Conservation (phyloP, 2,329 filamentous ascomycete species). For the Immersiporthe knoxdaviesiana region DNA sequence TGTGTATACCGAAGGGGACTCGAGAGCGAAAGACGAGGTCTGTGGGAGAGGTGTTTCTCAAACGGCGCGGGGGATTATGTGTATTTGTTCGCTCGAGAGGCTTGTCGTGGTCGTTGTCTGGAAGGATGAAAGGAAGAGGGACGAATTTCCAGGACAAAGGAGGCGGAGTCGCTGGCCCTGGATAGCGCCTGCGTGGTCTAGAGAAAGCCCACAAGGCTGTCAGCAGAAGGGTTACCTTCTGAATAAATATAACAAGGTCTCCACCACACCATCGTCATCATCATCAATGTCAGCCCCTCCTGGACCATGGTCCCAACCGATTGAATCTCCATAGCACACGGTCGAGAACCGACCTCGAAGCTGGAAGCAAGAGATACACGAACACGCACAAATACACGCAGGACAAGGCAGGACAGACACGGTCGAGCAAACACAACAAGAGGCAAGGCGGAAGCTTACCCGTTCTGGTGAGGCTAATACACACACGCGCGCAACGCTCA, state of each 20-base stretch:
- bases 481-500: background rate
- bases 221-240: background rate
- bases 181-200: background rate
- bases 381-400: background rate
- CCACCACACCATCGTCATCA: background rate
- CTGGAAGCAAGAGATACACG: too few species aligned
- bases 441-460: constrained; percentile 5
- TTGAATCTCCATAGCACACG: background rate
- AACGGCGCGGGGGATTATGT: background rate
- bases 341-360: background rate
- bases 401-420: background rate
- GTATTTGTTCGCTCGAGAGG: background rate
- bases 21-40: background rate
- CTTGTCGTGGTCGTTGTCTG: constrained; percentile 9
- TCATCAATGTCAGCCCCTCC: background rate
- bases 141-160: constrained; percentile 20
- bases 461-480: constrained; percentile 4
- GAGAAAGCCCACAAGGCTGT: background rate
- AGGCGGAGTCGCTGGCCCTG: background rate
- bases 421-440: constrained; percentile 3
- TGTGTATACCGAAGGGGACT: background rate
- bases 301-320: background rate
- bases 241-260: background rate
- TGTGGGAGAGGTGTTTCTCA: background rate
- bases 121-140: constrained; percentile 17